phyloP scores from a whole-genome alignment of 2,329 filamentous ascomycete species.

The Alternaria sp. region DNA sequence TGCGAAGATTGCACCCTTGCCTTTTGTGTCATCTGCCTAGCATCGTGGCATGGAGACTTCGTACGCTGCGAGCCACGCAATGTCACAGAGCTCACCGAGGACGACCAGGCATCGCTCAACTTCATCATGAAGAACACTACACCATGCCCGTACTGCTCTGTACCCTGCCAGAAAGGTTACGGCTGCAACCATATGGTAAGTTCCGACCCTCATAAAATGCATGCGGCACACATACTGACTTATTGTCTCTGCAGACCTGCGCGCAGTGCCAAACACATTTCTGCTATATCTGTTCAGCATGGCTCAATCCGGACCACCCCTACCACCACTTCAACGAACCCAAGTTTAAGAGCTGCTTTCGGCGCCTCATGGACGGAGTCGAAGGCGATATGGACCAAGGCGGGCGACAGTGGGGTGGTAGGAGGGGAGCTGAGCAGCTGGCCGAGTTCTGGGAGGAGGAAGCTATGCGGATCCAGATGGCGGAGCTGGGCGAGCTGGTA shows the following conservation, averaged over 20 bases:
- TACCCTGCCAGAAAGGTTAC: constrained; percentile 85
- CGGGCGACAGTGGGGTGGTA: constrained; percentile 52
- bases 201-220: constrained; percentile 74
- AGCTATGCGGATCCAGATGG: constrained; percentile 41
- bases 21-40: constrained; percentile 77
- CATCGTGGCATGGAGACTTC: constrained; percentile 94
- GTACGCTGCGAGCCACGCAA: constrained; percentile 72
- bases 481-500: not conserved
- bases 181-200: constrained; percentile 63
- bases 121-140: constrained; percentile 84
- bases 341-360: constrained; percentile 72
- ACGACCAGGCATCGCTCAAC: constrained; percentile 85
- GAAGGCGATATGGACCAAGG: constrained; percentile 69
- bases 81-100: constrained; percentile 74
- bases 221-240: constrained; percentile 67
- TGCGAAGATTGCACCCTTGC: constrained; percentile 78
- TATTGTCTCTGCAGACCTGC: constrained; percentile 69
- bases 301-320: constrained; percentile 80
- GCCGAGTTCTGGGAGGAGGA: constrained; percentile 48
- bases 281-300: constrained; percentile 92
- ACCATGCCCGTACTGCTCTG: constrained; percentile 85
- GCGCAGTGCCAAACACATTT: constrained; percentile 90
- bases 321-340: constrained; percentile 86
- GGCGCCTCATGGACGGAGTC: constrained; percentile 89
- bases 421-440: constrained; percentile 52